phyloP scores from a whole-genome alignment of 2,329 filamentous ascomycete species.

The Colletotrichum nymphaeae region DNA sequence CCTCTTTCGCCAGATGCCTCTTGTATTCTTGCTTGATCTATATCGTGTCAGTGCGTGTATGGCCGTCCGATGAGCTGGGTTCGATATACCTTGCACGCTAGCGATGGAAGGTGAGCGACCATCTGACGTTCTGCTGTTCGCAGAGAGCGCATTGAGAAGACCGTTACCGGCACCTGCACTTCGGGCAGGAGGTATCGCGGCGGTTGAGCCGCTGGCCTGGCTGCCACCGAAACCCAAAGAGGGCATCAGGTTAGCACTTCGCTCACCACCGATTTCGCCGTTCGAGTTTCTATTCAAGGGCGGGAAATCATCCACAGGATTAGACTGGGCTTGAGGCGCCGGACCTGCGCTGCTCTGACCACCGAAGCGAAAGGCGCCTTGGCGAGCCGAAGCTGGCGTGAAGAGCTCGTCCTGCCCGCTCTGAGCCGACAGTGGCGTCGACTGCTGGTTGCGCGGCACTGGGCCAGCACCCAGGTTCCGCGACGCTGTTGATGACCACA shows the following conservation, averaged over 20 bases:
- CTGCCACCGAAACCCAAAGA: constrained; percentile 65
- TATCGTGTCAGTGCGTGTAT: not conserved
- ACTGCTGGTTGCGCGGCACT: constrained; percentile 63
- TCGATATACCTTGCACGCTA: constrained; percentile 47
- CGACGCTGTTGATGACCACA: constrained; percentile 65
- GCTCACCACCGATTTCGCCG: constrained; percentile 69
- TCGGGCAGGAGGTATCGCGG: constrained; percentile 47
- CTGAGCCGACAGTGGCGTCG: constrained; percentile 62
- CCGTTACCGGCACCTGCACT: constrained; percentile 65
- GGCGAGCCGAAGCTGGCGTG: constrained; percentile 55
- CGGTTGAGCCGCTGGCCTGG: constrained; percentile 51
- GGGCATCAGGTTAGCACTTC: constrained; percentile 62
- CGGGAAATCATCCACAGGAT: constrained; percentile 70
- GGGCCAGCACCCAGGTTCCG: constrained; percentile 58
- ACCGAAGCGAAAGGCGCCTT: constrained; percentile 66
- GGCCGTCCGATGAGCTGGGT: not conserved
- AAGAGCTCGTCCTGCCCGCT: constrained; percentile 61
- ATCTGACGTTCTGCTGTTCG: constrained; percentile 64
- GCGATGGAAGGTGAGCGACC: constrained; percentile 56
- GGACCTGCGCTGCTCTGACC: constrained; percentile 51
- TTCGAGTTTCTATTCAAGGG: constrained; percentile 68
- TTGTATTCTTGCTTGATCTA: constrained; percentile 50
- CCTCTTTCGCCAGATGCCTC: constrained; percentile 57
- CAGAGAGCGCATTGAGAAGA: constrained; percentile 72
- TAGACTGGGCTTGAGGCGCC: constrained; percentile 59